Conservation (phyloP, 805 yeast genomes). For the Zygosaccharomyces gambellarensis region DNA sequence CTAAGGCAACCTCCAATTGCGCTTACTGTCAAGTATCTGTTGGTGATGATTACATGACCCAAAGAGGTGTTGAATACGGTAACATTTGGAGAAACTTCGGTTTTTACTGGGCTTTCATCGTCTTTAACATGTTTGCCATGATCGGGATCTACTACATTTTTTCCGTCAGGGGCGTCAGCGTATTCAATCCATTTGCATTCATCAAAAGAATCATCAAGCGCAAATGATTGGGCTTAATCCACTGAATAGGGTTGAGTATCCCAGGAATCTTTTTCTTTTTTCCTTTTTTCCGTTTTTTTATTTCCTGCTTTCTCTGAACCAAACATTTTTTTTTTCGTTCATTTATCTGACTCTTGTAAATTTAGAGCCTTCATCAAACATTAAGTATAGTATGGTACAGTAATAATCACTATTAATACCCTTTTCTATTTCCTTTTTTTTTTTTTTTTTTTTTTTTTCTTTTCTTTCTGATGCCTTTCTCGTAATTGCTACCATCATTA, state of each 20-base stretch:
- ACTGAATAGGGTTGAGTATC: too few relatives aligned
- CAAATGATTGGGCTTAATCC: neutral
- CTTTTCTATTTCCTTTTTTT: too few relatives aligned
- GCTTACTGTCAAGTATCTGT: conserved; percentile 44
- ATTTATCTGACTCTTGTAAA: too few relatives aligned
- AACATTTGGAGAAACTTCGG: conserved; percentile 67
- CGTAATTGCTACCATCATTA: neutral
- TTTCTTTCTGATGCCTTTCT: neutral
- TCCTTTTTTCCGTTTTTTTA: too few relatives aligned
- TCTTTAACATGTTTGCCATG: conserved; percentile 47
- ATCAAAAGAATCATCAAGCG: conserved; percentile 2
- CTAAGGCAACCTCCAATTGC: conserved; percentile 45
- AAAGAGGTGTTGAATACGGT: conserved; percentile 41
- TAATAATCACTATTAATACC: too few relatives aligned
- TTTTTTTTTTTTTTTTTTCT: too few relatives aligned
- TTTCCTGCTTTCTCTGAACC: too few relatives aligned
- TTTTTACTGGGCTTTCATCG: conserved; percentile 51
- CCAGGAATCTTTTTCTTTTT: too few relatives aligned
- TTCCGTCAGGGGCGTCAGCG: conserved; percentile 21
- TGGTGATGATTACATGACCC: conserved; percentile 46
- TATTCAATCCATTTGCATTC: conserved; percentile 9
- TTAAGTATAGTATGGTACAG: too few relatives aligned
- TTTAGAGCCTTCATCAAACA: too few relatives aligned
- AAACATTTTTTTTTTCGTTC: too few relatives aligned
- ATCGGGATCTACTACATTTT: conserved; percentile 31